Percentiles rank a stretch among this genome's conserved stretches.
Conservation (phyloP, 2,329 filamentous ascomycete species). For the Ophiostoma sp. region DNA sequence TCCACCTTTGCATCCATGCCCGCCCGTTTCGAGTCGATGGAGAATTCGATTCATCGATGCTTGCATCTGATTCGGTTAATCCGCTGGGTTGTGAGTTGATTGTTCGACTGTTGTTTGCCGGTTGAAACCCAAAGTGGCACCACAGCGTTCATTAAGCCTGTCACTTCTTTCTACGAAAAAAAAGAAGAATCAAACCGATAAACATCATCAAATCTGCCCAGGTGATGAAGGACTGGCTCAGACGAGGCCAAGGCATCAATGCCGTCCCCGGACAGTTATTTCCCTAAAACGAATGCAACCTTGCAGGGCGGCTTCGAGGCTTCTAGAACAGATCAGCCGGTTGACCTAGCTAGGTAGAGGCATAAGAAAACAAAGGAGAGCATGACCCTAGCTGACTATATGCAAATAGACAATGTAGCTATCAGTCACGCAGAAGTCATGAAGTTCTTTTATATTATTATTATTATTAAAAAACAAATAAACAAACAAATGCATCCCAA, state of each 20-base stretch:
- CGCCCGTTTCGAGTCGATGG: slow-evolving; percentile 14
- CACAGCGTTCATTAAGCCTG: background rate
- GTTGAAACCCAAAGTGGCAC: no score
- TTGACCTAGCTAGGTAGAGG: background rate
- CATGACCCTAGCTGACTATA: background rate
- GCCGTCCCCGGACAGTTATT: background rate
- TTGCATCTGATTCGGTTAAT: background rate
- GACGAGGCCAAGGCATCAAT: slow-evolving; percentile 23
- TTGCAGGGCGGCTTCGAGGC: background rate
- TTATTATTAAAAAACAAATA: no score
- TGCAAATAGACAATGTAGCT: background rate
- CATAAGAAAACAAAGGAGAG: background rate
- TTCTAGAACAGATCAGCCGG: background rate
- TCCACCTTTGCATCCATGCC: slow-evolving; percentile 8
- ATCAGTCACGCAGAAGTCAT: background rate
- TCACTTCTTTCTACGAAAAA: background rate
- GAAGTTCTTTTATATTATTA: background rate
- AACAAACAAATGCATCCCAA: background rate
- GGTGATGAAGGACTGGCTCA: slow-evolving; percentile 18
- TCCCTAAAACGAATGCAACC: background rate
- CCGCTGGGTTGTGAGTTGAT: background rate
- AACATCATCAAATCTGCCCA: background rate
- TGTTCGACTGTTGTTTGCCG: no score
- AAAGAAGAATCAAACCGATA: background rate
- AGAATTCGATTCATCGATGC: background rate